phyloP scores from a whole-genome alignment of 2,329 filamentous ascomycete species.

The Talaromyces sp. region DNA sequence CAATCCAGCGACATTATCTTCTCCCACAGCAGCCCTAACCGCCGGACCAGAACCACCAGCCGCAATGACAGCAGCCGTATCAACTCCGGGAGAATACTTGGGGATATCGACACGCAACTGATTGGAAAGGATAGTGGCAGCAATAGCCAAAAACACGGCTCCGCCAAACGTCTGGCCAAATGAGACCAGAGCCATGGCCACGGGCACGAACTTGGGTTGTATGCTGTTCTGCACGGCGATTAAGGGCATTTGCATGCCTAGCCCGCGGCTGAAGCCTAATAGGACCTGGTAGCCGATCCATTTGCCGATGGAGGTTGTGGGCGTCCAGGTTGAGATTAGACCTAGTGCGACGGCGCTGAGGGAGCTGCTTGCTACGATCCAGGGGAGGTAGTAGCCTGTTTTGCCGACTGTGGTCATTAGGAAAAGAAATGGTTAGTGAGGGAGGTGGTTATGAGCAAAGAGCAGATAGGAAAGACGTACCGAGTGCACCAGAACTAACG shows the following conservation, averaged over 20 bases:
- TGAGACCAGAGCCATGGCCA: slow-evolving; percentile 31
- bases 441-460: slow-evolving; percentile 17
- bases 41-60: slow-evolving; percentile 40
- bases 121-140: slow-evolving; percentile 36
- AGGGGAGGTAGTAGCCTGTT: slow-evolving; percentile 24
- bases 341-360: slow-evolving; percentile 26
- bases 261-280: slow-evolving; percentile 18
- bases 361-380: slow-evolving; percentile 22
- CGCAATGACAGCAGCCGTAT: slow-evolving; percentile 26
- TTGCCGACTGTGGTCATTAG: slow-evolving; percentile 22
- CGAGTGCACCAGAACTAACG: slow-evolving; percentile 20
- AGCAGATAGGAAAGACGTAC: slow-evolving; percentile 30
- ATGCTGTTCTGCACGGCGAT: slow-evolving; percentile 34
- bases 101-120: slow-evolving; percentile 26
- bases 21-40: slow-evolving; percentile 24
- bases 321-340: slow-evolving; percentile 29
- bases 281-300: slow-evolving; percentile 26
- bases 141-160: slow-evolving; percentile 34
- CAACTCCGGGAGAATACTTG: slow-evolving; percentile 24
- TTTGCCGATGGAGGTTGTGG: slow-evolving; percentile 18
- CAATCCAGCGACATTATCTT: background rate
- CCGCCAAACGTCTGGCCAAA: slow-evolving; percentile 38
- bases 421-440: background rate
- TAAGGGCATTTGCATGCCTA: slow-evolving; percentile 29
- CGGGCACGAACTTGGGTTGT: slow-evolving; percentile 27